Evolutionary conservation across 148 eudicot genomes (phyloP), one percentile per base, ranked within the genome.

Genomic region (Rhododendron ferrugineum): DNA sequence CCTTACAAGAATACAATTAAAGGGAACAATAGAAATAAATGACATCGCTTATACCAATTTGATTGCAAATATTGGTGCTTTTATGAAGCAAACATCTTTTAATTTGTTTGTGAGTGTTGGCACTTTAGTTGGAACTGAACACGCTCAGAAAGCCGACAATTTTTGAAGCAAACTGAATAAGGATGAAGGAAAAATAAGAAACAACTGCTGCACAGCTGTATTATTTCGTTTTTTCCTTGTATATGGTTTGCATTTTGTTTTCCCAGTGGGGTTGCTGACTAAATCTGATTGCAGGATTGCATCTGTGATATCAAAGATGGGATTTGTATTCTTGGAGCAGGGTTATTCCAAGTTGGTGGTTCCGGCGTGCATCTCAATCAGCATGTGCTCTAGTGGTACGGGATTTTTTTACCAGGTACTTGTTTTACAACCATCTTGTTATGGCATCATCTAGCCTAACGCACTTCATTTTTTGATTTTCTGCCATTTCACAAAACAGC

Each of bases 321-420:
- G 98, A 81, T 97, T 97, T 88, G 91, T 95, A 87, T 92, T 97
- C 89, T 87, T 94, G 92, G 98, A 97, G 92, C 99, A 97, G 90
- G 98, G 95, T 34, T 95, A 90, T 88, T 91, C 99, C 23, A 91
- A 85, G 83, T 87, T 94, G 82, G 84, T 97, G 87, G 91, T 94
- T 89, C 98, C 98, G 32, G 44, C 90, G 23, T 94, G 99, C 85
- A 87, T 97, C 75, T 84, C 86, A 40, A 89, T 97, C 79, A 97
- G 99, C 86, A 46, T 95, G 32, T 93, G 91, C 91, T 97, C 93
- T 88, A 97, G 99, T 86, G 98, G 91, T 75, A 89, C 94, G 23
- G 99, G 99, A 83, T 97, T 97, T 85, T 89, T 95, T 78, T 94
- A 92, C 88, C 99, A 97, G 98, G 99, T 95, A 93, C 15, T 46